Evolutionary conservation across 2,329 filamentous ascomycete species (phyloP), one percentile per base, ranked within the genome.

Genomic region (Metarhizium anisopliae): DNA sequence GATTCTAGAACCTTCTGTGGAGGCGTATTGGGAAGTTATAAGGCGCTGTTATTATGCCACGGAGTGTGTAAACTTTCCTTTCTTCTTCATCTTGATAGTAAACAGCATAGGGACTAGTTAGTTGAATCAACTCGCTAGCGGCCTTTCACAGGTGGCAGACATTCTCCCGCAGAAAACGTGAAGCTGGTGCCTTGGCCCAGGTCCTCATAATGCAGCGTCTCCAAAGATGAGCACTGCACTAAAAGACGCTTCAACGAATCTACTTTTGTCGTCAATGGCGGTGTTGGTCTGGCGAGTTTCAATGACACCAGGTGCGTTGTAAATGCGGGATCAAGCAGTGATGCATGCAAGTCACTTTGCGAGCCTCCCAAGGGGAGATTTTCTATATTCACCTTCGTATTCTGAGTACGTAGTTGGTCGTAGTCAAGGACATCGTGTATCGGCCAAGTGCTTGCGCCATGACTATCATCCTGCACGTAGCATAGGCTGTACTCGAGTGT

Each of bases 161-260:
- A 67, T 55, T 79, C 76, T 18, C 62, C 64, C 0, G 58, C 58
- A 0, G 54, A 43, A 36, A 80, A 78, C 2, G 57, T 58, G 59
- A 80, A 78, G 49, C 66, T 71, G 14, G 72, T 75, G 3, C 76
- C 75, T 54, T 76, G 74, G 1, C 75, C 75, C 11, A 72, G 63
- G 54, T 77, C 75, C 35, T 70, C 64, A 59, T 77, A 77, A 53
- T 72, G 67, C n/a, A 79, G 66, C 1, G 63, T 70, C 58, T 70
- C 64, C 2, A 77, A 67, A 7, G 59, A 63, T 3, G 60, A 61
- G 8, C 72, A 66, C 11, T 64, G 58, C 8, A 76, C 56, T 1
- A 79, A 64, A 16, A 79, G 67, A 8, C 63, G 63, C 63, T 76
- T 77, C n/a, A 79, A 59, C 0, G 70, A 70, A 16, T 67, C 67